Evolutionary conservation across 2,329 filamentous ascomycete genomes (phyloP).

Genomic region (Aspergillus luchuensis): DNA sequence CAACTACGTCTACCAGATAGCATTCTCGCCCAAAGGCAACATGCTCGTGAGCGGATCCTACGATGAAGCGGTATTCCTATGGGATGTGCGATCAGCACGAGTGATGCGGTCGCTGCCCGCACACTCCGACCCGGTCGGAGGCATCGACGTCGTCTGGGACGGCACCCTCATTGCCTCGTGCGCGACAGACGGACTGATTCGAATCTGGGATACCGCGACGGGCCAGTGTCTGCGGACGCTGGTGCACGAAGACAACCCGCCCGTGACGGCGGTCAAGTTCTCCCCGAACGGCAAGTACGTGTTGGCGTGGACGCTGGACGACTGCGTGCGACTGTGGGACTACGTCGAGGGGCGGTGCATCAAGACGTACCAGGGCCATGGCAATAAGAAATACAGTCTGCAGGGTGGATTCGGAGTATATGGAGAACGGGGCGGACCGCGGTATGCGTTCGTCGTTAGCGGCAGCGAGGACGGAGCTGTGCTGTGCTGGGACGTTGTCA

Average conservation of each 20-base stretch:
- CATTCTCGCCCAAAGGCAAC: constrained; percentile 97
- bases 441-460: constrained; percentile 69
- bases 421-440: constrained; percentile 37
- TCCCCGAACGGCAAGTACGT: constrained; percentile 92
- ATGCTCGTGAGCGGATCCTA: constrained; percentile 94
- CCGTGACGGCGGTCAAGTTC: constrained; percentile 87
- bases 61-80: constrained; percentile 94
- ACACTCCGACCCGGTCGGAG: constrained; percentile 90
- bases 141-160: constrained; percentile 89
- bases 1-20: constrained; percentile 92
- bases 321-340: constrained; percentile 88
- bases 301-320: constrained; percentile 88
- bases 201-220: constrained; percentile 93
- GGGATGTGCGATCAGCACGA: constrained; percentile 87
- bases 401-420: constrained; percentile 78
- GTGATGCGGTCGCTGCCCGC: constrained; percentile 90
- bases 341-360: constrained; percentile 88
- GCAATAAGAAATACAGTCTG: constrained; percentile 82
- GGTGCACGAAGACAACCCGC: constrained; percentile 93
- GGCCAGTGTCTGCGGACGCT: constrained; percentile 94
- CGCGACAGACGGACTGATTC: constrained; percentile 85
- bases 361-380: constrained; percentile 95
- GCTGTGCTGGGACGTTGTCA: constrained; percentile 86
- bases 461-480: constrained; percentile 87
- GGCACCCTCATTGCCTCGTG: constrained; percentile 91